Conservation (phyloP, 495 filamentous ascomycete species). For the Chaetomidium leptoderma region DNA sequence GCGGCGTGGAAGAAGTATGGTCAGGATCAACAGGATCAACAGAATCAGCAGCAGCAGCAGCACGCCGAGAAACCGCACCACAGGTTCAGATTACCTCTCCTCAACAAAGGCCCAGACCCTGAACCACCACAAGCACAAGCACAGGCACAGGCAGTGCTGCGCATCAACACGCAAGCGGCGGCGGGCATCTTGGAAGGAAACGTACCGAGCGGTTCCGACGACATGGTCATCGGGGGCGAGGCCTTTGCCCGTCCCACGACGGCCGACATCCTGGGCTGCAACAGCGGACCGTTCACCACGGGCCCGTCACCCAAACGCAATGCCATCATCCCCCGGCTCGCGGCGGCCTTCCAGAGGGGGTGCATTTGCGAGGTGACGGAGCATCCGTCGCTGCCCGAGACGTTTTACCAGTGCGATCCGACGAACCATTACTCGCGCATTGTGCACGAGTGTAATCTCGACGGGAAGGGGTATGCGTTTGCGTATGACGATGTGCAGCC, state of each 20-base stretch:
- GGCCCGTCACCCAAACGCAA: conserved; percentile 53
- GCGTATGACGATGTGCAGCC: conserved; percentile 76
- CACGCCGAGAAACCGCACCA: conserved; percentile 1
- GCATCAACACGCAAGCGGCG: conserved; percentile 43
- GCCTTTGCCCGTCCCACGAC: conserved; percentile 56
- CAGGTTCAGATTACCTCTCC: neutral
- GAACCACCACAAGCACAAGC: neutral
- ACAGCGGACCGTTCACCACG: conserved; percentile 63
- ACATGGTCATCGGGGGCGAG: conserved; percentile 42
- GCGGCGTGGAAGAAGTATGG: conserved; percentile 50
- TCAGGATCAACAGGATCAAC: neutral
- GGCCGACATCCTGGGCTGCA: conserved; percentile 68
- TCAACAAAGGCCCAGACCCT: neutral
- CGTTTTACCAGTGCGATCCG: conserved; percentile 53
- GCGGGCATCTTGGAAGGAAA: conserved; percentile 28
- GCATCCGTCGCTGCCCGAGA: conserved; percentile 49
- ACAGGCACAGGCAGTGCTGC: conserved; percentile 13
- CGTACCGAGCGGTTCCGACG: conserved; percentile 16
- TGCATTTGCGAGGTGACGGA: conserved; percentile 49
- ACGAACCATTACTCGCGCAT: conserved; percentile 72
- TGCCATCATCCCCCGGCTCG: conserved; percentile 58
- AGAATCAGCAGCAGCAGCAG: conserved; percentile 13
- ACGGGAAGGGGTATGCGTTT: conserved; percentile 70
- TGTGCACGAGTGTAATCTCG: conserved; percentile 61
- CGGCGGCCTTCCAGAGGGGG: conserved; percentile 65